phyloP scores from a whole-genome alignment of 2,329 filamentous ascomycete genomes.

The Huntiella bhutanensis region DNA sequence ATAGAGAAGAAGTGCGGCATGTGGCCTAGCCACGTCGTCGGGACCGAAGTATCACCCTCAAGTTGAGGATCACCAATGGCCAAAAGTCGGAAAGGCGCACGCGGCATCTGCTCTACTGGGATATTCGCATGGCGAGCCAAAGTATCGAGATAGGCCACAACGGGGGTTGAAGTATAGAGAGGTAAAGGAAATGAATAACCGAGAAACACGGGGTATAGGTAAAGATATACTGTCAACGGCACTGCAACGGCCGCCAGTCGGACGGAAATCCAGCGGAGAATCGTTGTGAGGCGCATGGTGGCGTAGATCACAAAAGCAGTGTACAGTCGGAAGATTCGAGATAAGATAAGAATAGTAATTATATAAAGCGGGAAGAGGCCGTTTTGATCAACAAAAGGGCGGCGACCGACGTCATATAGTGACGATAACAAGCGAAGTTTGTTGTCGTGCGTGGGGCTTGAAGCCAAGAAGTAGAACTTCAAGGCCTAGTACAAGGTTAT shows the following conservation, averaged over 20 bases:
- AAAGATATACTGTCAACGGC: constrained; percentile 57
- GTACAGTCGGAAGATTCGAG: too few species aligned
- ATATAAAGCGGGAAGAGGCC: too few species aligned
- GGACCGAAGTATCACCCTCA: constrained; percentile 76
- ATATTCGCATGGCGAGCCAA: constrained; percentile 9
- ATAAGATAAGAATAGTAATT: too few species aligned
- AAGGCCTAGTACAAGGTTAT: too few species aligned
- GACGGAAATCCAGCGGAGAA: constrained; percentile 32
- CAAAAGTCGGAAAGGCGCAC: constrained; percentile 68
- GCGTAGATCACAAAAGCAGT: too few species aligned
- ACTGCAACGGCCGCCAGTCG: constrained; percentile 40
- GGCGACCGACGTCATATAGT: too few species aligned
- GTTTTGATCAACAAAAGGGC: too few species aligned
- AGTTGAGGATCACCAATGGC: constrained; percentile 83
- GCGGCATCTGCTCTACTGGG: constrained; percentile 8
- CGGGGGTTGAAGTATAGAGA: constrained; percentile 13
- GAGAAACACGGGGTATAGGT: constrained; percentile 67
- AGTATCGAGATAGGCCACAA: constrained; percentile 11
- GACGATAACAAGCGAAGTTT: too few species aligned
- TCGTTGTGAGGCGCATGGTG: constrained; percentile 27
- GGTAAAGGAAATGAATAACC: constrained; percentile 60
- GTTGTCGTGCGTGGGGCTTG: too few species aligned
- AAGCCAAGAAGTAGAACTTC: too few species aligned
- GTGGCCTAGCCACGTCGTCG: constrained; percentile 31
- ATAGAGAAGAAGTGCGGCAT: constrained; percentile 35